Base-by-base conservation (phyloP, 352 stramenopile genomes). In the Phytophthora pinifolia region DNA sequence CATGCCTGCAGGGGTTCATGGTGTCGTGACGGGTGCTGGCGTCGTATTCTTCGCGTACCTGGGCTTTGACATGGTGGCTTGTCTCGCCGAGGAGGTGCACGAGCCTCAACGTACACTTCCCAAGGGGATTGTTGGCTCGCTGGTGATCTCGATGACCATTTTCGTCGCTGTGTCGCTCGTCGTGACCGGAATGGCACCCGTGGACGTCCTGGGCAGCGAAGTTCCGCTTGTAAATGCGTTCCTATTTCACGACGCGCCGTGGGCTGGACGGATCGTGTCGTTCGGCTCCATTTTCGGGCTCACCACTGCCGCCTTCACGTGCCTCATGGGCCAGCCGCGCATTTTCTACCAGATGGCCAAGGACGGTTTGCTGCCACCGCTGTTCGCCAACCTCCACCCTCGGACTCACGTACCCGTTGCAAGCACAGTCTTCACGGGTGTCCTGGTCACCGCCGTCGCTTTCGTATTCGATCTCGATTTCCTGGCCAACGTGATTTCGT, bases 11-110 rank as follows among this genome's bases (percentile, higher is more conserved):
- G 92, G 92, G 3, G 71, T 92, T 30, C 78, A 90, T n/a, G 77
- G 89, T 9, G 80, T 98, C 27, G 89, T 98, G 66, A 88, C 81
- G 12, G 86, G 82, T 30, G 84, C 87, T 18, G 84, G 85, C 2
- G 88, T 97, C 36, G 89, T 96, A 17, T 98, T 96, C 65, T 97
- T 98, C 42, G 78, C 87, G 15, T 97, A 96, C 56, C 65, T 97
- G 32, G 89, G 89, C 29, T 98, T 98, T 66, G 92, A 98, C 54
- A 97, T 97, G 88, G 90, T 97, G 20, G 84, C 88, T 6, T 97
- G 87, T 64, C 73, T 97, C 20, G 88, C 88, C 0, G 91, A 97
- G 59, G 92, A 98, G 65, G 89, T 97, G 2, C 72, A 94, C 17
- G 74, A 96, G 43, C 91, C 91, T 4, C 88, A 97, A 54, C 76